Percentiles rank a stretch among this genome's conserved stretches.
Evolutionary conservation across 2,329 filamentous ascomycete genomes (phyloP).

Genomic region (Ustulina deusta): DNA sequence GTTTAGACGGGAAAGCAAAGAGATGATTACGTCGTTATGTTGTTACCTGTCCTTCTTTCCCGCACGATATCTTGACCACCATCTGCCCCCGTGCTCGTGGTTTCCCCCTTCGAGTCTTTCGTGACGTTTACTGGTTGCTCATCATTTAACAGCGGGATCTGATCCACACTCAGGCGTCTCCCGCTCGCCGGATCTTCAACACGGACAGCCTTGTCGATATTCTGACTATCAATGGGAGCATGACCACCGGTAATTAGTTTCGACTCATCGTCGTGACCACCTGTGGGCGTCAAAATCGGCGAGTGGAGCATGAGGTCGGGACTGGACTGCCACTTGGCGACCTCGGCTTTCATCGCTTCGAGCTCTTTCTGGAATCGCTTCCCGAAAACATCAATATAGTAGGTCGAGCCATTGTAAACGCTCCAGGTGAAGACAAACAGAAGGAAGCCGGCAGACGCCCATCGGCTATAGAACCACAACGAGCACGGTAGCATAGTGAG

Average conservation of each 20-base stretch:
- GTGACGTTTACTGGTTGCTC: conserved; percentile 50
- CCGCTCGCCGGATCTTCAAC: conserved; percentile 48
- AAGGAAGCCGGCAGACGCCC: conserved; percentile 82
- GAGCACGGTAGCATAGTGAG: conserved; percentile 95
- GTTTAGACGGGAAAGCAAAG: neutral
- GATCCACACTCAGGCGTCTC: conserved; percentile 58
- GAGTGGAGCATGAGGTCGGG: conserved; percentile 61
- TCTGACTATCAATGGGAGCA: conserved; percentile 13
- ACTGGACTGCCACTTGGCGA: conserved; percentile 84
- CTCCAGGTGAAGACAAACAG: conserved; percentile 90
- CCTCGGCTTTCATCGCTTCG: conserved; percentile 87
- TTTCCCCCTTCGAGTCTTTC: conserved; percentile 30
- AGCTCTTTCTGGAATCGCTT: conserved; percentile 97
- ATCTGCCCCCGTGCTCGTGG: conserved; percentile 58
- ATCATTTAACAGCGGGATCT: conserved; percentile 68
- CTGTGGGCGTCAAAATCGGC: conserved; percentile 55
- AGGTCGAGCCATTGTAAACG: conserved; percentile 96
- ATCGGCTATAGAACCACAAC: conserved; percentile 91
- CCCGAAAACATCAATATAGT: conserved; percentile 98
- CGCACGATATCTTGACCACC: conserved; percentile 60
- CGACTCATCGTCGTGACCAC: conserved; percentile 41
- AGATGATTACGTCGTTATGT: conserved; percentile 9
- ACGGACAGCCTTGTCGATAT: conserved; percentile 41
- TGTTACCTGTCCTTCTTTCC: conserved; percentile 59
- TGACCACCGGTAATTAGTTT: conserved; percentile 34